These are phyloP conservation scores for Linum usitatissimum DNA, from an alignment of 345 rosid species.

Conservation along the genomic window DNA sequence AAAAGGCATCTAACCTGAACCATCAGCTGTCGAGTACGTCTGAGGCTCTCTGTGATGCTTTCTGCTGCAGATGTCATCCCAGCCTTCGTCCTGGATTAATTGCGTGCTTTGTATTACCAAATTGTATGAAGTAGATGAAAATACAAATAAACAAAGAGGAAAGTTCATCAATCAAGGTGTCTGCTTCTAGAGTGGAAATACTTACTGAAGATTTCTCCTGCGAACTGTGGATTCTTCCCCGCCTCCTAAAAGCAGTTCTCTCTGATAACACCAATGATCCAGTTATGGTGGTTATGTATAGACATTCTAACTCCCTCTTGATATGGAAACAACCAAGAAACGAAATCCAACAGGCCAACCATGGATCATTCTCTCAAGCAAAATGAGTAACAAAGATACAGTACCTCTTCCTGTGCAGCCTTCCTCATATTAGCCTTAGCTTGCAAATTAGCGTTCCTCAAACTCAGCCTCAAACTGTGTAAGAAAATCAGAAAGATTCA, in stretches of 20 bases:
- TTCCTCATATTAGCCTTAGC: slow-evolving; percentile 82
- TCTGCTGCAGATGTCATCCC: slow-evolving; percentile 97
- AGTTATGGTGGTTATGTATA: background rate
- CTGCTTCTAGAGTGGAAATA: background rate
- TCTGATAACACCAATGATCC: slow-evolving; percentile 30
- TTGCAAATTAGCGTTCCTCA: slow-evolving; percentile 87
- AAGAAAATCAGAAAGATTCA: slow-evolving; percentile 11
- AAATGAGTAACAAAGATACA: background rate
- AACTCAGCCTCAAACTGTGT: slow-evolving; percentile 44
- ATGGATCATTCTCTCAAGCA: background rate
- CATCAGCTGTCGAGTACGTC: slow-evolving; percentile 88
- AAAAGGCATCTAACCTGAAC: slow-evolving; percentile 53
- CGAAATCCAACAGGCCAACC: background rate
- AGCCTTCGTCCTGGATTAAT: slow-evolving; percentile 58
- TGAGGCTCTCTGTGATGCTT: slow-evolving; percentile 94
- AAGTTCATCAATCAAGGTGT: background rate
- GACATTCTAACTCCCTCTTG: background rate
- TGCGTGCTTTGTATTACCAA: background rate
- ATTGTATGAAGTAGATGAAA: background rate
- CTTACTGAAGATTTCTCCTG: slow-evolving; percentile 83
- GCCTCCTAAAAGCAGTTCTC: slow-evolving; percentile 89
- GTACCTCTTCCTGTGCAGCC: slow-evolving; percentile 75
- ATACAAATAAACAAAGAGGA: background rate
- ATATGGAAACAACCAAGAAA: background rate
- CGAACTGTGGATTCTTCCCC: slow-evolving; percentile 87